These are phyloP conservation scores for Saposhnikovia divaricata DNA, from an alignment of 129 eudicot genomes.

Conservation along the genomic window DNA sequence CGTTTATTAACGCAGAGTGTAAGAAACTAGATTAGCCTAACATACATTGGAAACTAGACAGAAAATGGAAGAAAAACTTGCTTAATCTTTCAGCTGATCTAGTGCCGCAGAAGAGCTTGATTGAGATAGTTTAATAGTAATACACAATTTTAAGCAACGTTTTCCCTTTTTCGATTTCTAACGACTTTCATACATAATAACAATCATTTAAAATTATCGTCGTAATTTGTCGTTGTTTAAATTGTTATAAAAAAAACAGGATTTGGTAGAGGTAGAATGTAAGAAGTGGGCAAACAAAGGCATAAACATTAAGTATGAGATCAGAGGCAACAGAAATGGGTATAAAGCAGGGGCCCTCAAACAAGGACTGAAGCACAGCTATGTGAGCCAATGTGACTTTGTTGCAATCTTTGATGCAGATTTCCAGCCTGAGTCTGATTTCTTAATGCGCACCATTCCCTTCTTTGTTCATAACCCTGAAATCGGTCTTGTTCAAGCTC, in stretches of 20 bases:
- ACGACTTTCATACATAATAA: no score
- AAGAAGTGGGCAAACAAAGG: conserved; percentile 82
- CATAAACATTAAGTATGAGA: conserved; percentile 68
- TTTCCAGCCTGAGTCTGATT: conserved; percentile 80
- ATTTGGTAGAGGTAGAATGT: conserved; percentile 69
- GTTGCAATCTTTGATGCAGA: conserved; percentile 91
- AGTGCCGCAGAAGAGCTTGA: no score
- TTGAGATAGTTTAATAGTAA: no score
- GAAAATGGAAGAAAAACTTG: no score
- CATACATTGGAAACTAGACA: no score
- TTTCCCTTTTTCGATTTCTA: not conserved
- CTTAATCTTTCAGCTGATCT: no score
- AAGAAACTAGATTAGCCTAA: no score
- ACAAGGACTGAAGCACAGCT: conserved; percentile 69
- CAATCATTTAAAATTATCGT: no score
- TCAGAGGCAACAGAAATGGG: conserved; percentile 71
- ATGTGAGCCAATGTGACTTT: conserved; percentile 67
- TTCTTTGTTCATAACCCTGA: conserved; percentile 73
- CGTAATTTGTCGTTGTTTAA: not conserved
- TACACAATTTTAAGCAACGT: no score
- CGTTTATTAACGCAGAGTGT: no score
- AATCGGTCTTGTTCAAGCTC: conserved; percentile 81
- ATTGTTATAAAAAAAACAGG: conserved; percentile 20
- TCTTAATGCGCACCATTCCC: conserved; percentile 60
- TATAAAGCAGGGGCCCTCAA: conserved; percentile 83